These are phyloP conservation scores for Boletus barrowsii DNA, from an alignment of 768 basidiomycete genomes.

Conservation along the genomic window DNA sequence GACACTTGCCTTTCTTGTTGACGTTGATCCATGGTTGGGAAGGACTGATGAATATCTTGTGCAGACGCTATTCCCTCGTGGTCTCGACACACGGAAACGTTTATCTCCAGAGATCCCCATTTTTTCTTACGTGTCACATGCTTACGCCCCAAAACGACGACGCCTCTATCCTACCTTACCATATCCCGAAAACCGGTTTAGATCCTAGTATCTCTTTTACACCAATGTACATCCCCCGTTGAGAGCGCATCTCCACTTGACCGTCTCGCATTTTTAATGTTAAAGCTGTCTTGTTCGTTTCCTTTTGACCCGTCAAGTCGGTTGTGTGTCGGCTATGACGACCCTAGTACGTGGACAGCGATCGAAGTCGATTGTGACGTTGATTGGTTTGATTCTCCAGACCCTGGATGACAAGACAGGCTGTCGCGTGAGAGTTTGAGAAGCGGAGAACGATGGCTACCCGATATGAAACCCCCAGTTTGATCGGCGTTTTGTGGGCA, in stretches of 20 bases:
- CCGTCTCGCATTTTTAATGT: no score
- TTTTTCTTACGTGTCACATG: slow-evolving; percentile 3
- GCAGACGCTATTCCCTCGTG: not conserved
- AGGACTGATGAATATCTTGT: slow-evolving; percentile 1
- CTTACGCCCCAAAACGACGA: slow-evolving; percentile 1
- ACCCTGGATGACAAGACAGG: no score
- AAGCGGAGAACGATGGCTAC: no score
- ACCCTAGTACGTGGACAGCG: no score
- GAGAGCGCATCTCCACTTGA: not conserved
- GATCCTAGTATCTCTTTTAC: not conserved
- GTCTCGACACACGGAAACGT: not conserved
- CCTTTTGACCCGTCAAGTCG: not conserved
- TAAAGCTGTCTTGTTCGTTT: no score
- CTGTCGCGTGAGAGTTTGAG: no score
- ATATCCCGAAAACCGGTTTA: not conserved
- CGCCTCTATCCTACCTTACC: slow-evolving; percentile 4
- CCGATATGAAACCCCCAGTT: no score
- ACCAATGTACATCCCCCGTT: not conserved
- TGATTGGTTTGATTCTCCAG: no score
- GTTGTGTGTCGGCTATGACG: no score
- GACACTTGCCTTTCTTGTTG: not conserved
- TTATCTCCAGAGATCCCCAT: not conserved
- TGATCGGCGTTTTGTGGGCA: no score
- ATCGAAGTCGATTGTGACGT: no score
- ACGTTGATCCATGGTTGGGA: not conserved